phyloP scores from a whole-genome alignment of 1,284 basidiomycete species.

The Rhodotorula sp. region DNA sequence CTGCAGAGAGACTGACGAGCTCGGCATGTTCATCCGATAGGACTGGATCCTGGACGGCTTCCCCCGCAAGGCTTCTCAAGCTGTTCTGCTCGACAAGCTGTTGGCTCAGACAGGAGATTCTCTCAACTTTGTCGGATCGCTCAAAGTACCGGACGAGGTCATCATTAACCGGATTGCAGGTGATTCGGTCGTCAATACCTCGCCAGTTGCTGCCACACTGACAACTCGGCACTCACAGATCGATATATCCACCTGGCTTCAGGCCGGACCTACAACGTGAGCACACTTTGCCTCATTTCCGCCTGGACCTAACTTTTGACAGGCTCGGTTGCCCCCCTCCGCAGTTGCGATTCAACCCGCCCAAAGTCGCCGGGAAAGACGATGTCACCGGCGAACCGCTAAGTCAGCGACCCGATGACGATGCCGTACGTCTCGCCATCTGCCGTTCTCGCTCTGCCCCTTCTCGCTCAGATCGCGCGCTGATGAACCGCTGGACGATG shows the following conservation, averaged over 20 bases:
- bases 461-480: not conserved
- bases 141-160: conserved; percentile 86
- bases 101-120: conserved; percentile 49
- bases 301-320: not conserved
- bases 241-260: conserved; percentile 92
- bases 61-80: conserved; percentile 88
- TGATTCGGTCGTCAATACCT: not conserved
- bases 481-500: not conserved
- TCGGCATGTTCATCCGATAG: conserved; percentile 36
- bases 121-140: conserved; percentile 82
- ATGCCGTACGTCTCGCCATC: conserved; percentile 63
- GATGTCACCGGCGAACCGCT: conserved; percentile 82
- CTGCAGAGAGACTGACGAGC: not conserved
- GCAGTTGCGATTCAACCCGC: conserved; percentile 62
- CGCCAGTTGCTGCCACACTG: not conserved
- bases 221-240: conserved; percentile 53
- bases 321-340: not conserved
- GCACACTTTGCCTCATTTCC: conserved; percentile 54
- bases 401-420: conserved; percentile 86
- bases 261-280: conserved; percentile 89
- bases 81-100: conserved; percentile 69
- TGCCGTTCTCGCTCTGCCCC: not conserved
- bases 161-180: conserved; percentile 75
- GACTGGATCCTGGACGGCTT: conserved; percentile 97
- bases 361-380: conserved; percentile 80